phyloP scores from a whole-genome alignment of 306 rosid species.

The Cicer yamashitae region DNA sequence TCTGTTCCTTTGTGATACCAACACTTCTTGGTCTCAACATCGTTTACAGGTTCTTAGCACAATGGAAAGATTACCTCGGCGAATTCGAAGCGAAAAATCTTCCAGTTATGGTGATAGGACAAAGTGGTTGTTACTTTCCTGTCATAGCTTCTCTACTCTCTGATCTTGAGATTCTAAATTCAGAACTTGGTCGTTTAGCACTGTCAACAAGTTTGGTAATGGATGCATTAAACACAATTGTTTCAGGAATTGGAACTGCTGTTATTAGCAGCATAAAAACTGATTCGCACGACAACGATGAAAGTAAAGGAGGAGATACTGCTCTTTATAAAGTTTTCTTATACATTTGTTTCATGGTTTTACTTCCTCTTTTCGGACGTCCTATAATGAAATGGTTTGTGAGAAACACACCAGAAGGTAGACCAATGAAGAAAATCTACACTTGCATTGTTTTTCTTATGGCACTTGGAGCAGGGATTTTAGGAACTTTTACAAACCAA shows the following conservation, averaged over 20 bases:
- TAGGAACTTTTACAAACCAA: slow-evolving; percentile 17
- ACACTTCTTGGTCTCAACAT: neutral
- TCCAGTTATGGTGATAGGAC: slow-evolving; percentile 31
- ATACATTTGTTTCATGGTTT: neutral
- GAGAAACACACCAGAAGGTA: slow-evolving; percentile 55
- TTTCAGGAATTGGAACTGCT: neutral
- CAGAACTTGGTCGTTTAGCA: slow-evolving; percentile 51
- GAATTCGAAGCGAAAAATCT: neutral
- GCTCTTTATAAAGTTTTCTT: neutral
- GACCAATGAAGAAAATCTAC: slow-evolving; percentile 41
- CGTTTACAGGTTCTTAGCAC: fast-evolving
- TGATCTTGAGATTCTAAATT: slow-evolving; percentile 50
- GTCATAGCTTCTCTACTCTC: slow-evolving; percentile 47
- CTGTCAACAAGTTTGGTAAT: slow-evolving; percentile 46
- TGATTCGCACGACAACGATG: neutral
- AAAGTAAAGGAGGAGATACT: neutral
- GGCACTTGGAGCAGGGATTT: slow-evolving; percentile 10
- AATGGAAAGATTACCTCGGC: neutral
- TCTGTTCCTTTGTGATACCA: slow-evolving; percentile 32
- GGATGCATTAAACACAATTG: neutral
- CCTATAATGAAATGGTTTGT: slow-evolving; percentile 52
- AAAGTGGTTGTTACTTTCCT: slow-evolving; percentile 43
- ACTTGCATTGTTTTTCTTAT: slow-evolving; percentile 13
- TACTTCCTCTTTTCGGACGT: neutral
- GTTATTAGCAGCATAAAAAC: neutral